Percentiles rank a stretch among this genome's conserved stretches.
phyloP scores from a whole-genome alignment of 805 yeast genomes.

The Saccharomyces mikatae region DNA sequence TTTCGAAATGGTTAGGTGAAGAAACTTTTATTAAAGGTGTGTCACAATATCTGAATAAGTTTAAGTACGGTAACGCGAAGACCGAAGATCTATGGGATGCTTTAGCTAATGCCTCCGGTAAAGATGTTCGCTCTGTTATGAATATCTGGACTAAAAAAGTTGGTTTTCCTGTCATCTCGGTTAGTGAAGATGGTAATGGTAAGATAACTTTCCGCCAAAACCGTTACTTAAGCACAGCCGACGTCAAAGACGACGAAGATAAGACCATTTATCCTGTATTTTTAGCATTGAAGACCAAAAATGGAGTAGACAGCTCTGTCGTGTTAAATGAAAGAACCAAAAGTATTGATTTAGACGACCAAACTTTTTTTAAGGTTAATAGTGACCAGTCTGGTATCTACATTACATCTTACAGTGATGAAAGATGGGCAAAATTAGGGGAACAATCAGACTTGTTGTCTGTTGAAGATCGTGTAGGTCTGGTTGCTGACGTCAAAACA shows the following conservation, averaged over 20 bases:
- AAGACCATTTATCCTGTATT: conserved; percentile 61
- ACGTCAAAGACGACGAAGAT: conserved; percentile 69
- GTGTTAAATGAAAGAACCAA: conserved; percentile 46
- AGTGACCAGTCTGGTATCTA: conserved; percentile 69
- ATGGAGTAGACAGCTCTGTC: conserved; percentile 53
- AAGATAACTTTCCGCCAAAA: conserved; percentile 55
- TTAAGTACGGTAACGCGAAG: conserved; percentile 68
- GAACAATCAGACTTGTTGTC: conserved; percentile 49
- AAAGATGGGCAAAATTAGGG: conserved; percentile 64
- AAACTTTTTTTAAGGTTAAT: conserved; percentile 58
- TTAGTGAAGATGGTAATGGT: conserved; percentile 44
- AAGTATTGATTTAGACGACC: conserved; percentile 37
- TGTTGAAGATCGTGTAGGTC: conserved; percentile 70
- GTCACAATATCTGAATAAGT: conserved; percentile 64
- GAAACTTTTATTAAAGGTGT: conserved; percentile 73
- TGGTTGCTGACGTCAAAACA: conserved; percentile 72
- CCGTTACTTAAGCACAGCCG: conserved; percentile 70
- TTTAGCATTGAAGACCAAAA: conserved; percentile 50
- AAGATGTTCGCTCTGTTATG: conserved; percentile 67
- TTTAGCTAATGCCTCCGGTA: conserved; percentile 58
- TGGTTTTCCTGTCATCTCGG: conserved; percentile 69
- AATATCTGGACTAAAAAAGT: conserved; percentile 72
- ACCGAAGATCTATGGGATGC: conserved; percentile 75
- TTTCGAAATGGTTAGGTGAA: conserved; percentile 71
- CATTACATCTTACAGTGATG: conserved; percentile 61